Evolutionary conservation across 2,329 filamentous ascomycete species (phyloP), one percentile per base, ranked within the genome.

Genomic region (Nannizzia gypsea): DNA sequence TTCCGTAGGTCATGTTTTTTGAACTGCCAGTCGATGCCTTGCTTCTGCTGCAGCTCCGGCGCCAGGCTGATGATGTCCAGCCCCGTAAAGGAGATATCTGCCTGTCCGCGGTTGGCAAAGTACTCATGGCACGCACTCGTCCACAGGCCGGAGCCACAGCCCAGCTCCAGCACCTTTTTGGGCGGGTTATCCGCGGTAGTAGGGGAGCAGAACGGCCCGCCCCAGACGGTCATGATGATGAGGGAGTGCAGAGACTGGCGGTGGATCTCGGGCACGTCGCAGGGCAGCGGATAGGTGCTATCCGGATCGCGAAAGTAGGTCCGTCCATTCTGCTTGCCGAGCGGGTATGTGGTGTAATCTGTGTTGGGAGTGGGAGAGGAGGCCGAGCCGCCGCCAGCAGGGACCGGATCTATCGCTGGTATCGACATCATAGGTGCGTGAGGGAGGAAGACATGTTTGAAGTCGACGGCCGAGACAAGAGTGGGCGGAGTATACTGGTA

Each of bases 71-170:
- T 87, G 60, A 95, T 83, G 69, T 96, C 90, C 44, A 96, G 74
- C 1, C 90, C 91, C 0, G 87, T 89, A 69, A 95, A 96, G 3
- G 83, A 82, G 22, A 95, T 85, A 62, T 84, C 80, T 3, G 79
- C 75, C 68, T 87, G 81, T 13, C 89, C 89, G 59, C 82, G 78
- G 56, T 83, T 80, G 60, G 81, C 79, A 69, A 91, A 89, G 73
- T 89, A 87, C 38, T 89, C 83, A 71, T 95, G 87, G 71, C 89
- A 95, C 77, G 90, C 85, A 34, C 88, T 86, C 66, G 88, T 91
- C 91, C 91, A 96, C 70, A 95, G 88, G 24, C 84, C 92, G 20
- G 87, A 87, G 17, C 91, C 91, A 72, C 92, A 97, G 31, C 86
- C 90, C 36, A 96, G 75, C 69, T 97, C 92, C 24, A 97, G 79